phyloP scores from a whole-genome alignment of 1,284 basidiomycete genomes.

The Irpex sp. region DNA sequence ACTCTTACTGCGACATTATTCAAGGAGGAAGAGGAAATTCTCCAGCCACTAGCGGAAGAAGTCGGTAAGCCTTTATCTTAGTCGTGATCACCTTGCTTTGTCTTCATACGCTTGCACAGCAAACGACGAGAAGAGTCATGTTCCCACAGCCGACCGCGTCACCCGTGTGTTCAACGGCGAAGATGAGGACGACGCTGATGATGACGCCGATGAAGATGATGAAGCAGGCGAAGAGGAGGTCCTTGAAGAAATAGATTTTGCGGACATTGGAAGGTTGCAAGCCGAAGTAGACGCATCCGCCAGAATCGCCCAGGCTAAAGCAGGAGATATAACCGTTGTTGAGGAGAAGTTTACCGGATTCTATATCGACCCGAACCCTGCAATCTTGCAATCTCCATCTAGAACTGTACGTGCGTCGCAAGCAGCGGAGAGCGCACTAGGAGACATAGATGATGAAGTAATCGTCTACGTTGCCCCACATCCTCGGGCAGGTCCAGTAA shows the following conservation, averaged over 20 bases:
- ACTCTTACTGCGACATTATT: conserved; percentile 56
- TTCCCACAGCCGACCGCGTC: conserved; percentile 64
- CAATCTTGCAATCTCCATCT: conserved; percentile 6
- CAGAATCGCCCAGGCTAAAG: conserved; percentile 6
- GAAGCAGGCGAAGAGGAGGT: conserved; percentile 30
- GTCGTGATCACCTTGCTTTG: conserved; percentile 1
- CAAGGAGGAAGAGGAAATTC: conserved; percentile 60
- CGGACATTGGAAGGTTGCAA: conserved; percentile 48
- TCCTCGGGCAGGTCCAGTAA: conserved; percentile 24
- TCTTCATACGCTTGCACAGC: conserved; percentile 27
- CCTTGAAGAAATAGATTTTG: conserved; percentile 64
- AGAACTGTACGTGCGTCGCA: background rate
- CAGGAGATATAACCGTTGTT: conserved; percentile 15
- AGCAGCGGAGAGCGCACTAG: conserved; percentile 12
- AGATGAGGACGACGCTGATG: conserved; percentile 21
- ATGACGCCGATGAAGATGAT: conserved; percentile 21
- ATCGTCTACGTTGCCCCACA: conserved; percentile 41
- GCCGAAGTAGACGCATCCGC: conserved; percentile 29
- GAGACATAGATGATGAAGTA: conserved; percentile 33
- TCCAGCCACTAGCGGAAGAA: conserved; percentile 51
- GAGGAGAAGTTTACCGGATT: conserved; percentile 42
- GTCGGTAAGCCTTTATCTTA: conserved; percentile 37
- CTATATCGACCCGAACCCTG: conserved; percentile 28
- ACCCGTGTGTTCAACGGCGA: conserved; percentile 52
- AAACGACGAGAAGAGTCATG: conserved; percentile 46